A percentile compares a stretch with the other conserved stretches of the same genome.
Conservation (phyloP, 2,329 filamentous ascomycete species). For the Calonectria montana region DNA sequence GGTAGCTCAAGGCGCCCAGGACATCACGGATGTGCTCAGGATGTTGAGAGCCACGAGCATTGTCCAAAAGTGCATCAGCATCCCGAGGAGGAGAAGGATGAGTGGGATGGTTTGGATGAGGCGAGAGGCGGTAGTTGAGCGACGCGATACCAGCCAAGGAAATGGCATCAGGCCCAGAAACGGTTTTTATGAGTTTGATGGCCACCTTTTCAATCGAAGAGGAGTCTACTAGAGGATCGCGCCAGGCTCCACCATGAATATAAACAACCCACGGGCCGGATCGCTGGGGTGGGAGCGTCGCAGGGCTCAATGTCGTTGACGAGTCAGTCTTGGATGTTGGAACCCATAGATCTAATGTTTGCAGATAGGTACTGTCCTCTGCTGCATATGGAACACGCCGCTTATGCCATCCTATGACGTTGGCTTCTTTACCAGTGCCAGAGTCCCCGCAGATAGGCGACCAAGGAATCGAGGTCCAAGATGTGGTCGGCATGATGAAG, state of each 20-base stretch:
- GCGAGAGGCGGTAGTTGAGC: slow-evolving; percentile 66
- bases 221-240: slow-evolving; percentile 38
- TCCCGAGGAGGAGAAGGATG: slow-evolving; percentile 9
- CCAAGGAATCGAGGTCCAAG: slow-evolving; percentile 8
- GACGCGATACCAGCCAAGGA: slow-evolving; percentile 44
- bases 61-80: background rate
- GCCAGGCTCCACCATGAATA: slow-evolving; percentile 44
- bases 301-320: background rate
- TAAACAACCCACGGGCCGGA: slow-evolving; percentile 30
- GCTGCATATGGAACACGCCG: background rate
- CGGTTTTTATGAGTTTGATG: background rate
- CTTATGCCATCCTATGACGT: background rate
- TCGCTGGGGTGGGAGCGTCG: background rate
- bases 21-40: background rate
- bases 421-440: background rate
- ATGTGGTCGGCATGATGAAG: background rate
- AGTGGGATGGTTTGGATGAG: slow-evolving; percentile 53
- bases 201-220: slow-evolving; percentile 11
- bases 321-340: background rate
- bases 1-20: background rate
- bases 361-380: background rate
- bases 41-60: background rate
- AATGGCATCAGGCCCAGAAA: background rate
- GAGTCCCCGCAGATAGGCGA: background rate
- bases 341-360: background rate